Evolutionary conservation across 1,284 basidiomycete species (phyloP).

Genomic region (Sporisorium sorghi): DNA sequence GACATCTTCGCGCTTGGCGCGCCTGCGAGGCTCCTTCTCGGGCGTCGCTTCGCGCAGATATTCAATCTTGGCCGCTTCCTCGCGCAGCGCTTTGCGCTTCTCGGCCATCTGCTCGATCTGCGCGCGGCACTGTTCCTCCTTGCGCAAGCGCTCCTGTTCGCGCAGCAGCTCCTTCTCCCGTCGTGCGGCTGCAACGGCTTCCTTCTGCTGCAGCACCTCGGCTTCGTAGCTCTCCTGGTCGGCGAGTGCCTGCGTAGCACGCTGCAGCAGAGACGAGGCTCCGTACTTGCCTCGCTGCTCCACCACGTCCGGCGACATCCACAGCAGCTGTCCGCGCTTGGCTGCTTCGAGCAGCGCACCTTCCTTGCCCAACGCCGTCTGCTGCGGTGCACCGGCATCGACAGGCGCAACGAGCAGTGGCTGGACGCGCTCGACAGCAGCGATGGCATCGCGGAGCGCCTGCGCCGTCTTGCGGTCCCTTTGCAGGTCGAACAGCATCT

Average conservation of each 20-base stretch:
- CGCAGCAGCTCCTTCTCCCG: conserved; percentile 57
- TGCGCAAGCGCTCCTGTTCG: conserved; percentile 52
- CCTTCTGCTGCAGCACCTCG: conserved; percentile 49
- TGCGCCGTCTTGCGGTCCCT: conserved; percentile 49
- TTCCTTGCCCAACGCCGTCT: conserved; percentile 34
- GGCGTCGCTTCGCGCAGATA: conserved; percentile 55
- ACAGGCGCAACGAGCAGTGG: conserved; percentile 30
- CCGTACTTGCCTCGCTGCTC: conserved; percentile 68
- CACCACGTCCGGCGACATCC: conserved; percentile 63
- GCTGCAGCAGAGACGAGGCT: conserved; percentile 56
- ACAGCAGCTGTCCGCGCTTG: conserved; percentile 51
- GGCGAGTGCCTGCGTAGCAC: conserved; percentile 44
- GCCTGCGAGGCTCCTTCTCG: conserved; percentile 43
- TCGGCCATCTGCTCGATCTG: conserved; percentile 61
- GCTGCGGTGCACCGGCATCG: conserved; percentile 12
- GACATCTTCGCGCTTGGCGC: conserved; percentile 42
- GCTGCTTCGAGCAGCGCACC: conserved; percentile 57
- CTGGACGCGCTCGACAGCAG: conserved; percentile 55
- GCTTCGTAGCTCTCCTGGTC: conserved; percentile 59
- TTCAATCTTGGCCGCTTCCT: conserved; percentile 63
- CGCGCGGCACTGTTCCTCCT: conserved; percentile 57
- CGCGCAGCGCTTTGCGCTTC: conserved; percentile 55
- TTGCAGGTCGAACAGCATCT: conserved; percentile 65
- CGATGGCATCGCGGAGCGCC: conserved; percentile 56
- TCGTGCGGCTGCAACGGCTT: conserved; percentile 52